These are phyloP conservation scores for Rubus parviflorus DNA, from an alignment of 306 rosid species.

Conservation along the genomic window DNA sequence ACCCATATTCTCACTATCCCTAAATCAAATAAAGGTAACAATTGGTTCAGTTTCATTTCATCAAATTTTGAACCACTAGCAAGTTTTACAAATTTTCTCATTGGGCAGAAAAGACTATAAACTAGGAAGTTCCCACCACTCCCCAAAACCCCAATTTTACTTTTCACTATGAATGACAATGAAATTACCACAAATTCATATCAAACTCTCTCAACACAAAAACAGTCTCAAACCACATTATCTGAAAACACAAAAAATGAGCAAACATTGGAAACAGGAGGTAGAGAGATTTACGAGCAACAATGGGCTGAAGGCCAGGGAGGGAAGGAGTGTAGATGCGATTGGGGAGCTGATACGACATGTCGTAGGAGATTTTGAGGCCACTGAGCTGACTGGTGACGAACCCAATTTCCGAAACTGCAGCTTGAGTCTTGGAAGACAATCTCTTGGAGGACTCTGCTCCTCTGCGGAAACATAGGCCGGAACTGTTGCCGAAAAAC, in stretches of 20 bases:
- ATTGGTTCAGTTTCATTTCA: too few relatives aligned
- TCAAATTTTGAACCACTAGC: neutral
- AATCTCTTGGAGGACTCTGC: conserved; percentile 2
- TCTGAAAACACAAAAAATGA: neutral
- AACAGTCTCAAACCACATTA: neutral
- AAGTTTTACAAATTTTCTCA: too few relatives aligned
- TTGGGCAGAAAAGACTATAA: too few relatives aligned
- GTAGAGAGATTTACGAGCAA: conserved; percentile 55
- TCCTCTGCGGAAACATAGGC: conserved; percentile 17
- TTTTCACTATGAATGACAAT: neutral
- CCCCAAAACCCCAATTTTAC: too few relatives aligned
- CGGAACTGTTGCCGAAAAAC: conserved; percentile 21
- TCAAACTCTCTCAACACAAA: neutral
- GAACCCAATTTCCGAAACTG: conserved; percentile 53
- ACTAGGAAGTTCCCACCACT: too few relatives aligned
- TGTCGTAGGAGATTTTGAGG: conserved; percentile 50
- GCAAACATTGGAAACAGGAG: neutral
- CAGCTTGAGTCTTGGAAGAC: conserved; percentile 14
- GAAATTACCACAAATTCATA: neutral
- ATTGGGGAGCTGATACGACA: conserved; percentile 23
- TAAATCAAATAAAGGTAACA: neutral
- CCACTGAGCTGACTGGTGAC: conserved; percentile 68
- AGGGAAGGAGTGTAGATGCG: conserved; percentile 32
- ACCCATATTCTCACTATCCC: neutral
- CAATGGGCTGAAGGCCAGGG: conserved; percentile 47